These are phyloP conservation scores for Eimeria falciformis DNA, from an alignment of 169 alveolate genomes.

Conservation along the genomic window DNA sequence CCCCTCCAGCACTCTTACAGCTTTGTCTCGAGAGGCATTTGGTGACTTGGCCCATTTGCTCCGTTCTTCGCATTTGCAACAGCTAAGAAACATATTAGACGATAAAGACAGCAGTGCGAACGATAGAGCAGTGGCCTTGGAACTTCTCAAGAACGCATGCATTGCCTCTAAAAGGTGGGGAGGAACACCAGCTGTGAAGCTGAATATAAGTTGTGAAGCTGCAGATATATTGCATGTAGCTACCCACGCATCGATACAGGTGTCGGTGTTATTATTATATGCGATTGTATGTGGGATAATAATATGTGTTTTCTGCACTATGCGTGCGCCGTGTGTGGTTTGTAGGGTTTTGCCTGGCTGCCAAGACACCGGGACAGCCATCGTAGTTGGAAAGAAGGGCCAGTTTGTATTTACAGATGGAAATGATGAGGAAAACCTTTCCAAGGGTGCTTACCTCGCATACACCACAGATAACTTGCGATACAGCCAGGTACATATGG, in stretches of 20 bases:
- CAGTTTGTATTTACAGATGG: constrained; percentile 72
- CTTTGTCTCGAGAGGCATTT: constrained; percentile 84
- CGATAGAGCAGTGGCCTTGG: constrained; percentile 89
- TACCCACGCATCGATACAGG: too few relatives aligned
- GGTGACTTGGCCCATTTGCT: constrained; percentile 84
- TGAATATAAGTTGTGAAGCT: too few relatives aligned
- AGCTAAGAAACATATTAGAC: constrained; percentile 57
- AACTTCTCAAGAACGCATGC: constrained; percentile 87
- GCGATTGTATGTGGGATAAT: too few relatives aligned
- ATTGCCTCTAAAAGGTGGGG: constrained; percentile 84
- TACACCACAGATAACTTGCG: constrained; percentile 88
- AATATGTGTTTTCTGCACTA: too few relatives aligned
- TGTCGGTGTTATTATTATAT: too few relatives aligned
- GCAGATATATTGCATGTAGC: too few relatives aligned
- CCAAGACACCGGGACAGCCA: constrained; percentile 89
- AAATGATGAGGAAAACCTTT: constrained; percentile 84
- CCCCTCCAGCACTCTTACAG: constrained; percentile 82
- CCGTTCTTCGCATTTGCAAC: constrained; percentile 84
- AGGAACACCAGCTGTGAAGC: not conserved
- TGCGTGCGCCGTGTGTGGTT: not conserved
- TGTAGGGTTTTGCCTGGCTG: constrained; percentile 89
- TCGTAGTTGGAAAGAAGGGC: constrained; percentile 37
- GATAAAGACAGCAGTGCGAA: constrained; percentile 87
- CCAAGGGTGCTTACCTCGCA: constrained; percentile 89
- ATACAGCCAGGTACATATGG: constrained; percentile 58